phyloP scores from a whole-genome alignment of 805 yeast genomes.

The Zygoascus tannicola region DNA sequence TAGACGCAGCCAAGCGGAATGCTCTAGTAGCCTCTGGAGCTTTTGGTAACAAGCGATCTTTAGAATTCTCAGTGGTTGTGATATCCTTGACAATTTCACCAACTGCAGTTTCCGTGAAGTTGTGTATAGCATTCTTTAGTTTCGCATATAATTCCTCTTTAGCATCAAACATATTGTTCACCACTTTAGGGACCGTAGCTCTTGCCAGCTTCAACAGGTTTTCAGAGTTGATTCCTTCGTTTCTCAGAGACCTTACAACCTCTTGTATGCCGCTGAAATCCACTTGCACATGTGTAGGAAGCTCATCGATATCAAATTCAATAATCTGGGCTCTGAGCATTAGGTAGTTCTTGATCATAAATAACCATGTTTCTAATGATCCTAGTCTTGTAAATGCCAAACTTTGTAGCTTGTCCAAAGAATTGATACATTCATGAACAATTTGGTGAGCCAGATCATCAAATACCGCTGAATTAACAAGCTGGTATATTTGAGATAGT shows the following conservation, averaged over 20 bases:
- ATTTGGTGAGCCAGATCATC: conserved; percentile 84
- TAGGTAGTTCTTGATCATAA: conserved; percentile 62
- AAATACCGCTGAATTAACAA: conserved; percentile 65
- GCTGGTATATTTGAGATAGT: conserved; percentile 67
- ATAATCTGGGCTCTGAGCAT: conserved; percentile 59
- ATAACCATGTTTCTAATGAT: conserved; percentile 49
- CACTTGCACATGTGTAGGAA: conserved; percentile 55
- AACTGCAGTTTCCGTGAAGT: conserved; percentile 53
- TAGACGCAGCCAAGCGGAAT: conserved; percentile 42
- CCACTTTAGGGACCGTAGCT: conserved; percentile 69
- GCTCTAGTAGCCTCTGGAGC: conserved; percentile 29
- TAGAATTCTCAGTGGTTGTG: neutral
- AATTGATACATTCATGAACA: conserved; percentile 63
- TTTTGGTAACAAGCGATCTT: conserved; percentile 3
- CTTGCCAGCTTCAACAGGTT: conserved; percentile 43
- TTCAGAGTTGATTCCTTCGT: conserved; percentile 22
- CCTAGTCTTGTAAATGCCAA: conserved; percentile 41
- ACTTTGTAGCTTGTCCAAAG: conserved; percentile 48
- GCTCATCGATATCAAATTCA: conserved; percentile 71
- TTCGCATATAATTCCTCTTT: conserved; percentile 63
- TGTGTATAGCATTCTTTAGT: conserved; percentile 59
- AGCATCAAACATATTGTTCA: conserved; percentile 75
- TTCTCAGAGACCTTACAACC: conserved; percentile 36
- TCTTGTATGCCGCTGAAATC: conserved; percentile 72
- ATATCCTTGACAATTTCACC: conserved; percentile 41